Evolutionary conservation across 306 rosid species (phyloP), one percentile per base, ranked within the genome.

Genomic region (Lathyrus aphaca): DNA sequence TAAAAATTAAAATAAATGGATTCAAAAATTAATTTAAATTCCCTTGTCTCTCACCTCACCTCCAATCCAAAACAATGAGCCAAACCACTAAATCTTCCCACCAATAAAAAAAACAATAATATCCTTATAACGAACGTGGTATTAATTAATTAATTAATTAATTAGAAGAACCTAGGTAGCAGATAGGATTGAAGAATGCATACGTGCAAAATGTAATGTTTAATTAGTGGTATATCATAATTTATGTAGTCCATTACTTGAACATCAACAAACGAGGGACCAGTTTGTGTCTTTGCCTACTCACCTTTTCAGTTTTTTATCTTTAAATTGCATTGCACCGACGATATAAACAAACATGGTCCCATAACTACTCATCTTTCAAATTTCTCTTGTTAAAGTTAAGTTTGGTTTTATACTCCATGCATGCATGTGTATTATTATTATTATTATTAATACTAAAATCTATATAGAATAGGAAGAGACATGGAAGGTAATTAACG

Each of bases 291-390:
- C 19, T 16, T 40, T 63, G 38, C 51, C 43, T 37, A 16, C 19
- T 39, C 49, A 62, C 11, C 15, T 39, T 62, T 11, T 19, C 10
- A 3, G 49, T 62, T 61, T 62, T 61, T 38, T 61, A 17, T 38
- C 48, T 42, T 40, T 19, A 18, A 13, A 42, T 62, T 62, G 67
- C 67, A 62, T 44, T 51, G 58, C 58, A 53, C 70, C 70, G 70
- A 66, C 71, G 25, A 29, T 45, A 38, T 61, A 7, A 29, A 27
- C 14, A 7, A 29, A 27, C 14, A 48, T 46, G 58, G 71, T 10
- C 71, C 71, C 29, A 29, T 46, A 1, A 42, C 69, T 14, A 64
- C 19, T 21, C 51, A 64, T 64, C 53, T 18, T 64, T n/a, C 42
- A 16, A 64, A 43, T n/a, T 43, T 64, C 43, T 44, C 69, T 23